phyloP scores from a whole-genome alignment of 768 basidiomycete genomes.

The Podaxis rugospora region DNA sequence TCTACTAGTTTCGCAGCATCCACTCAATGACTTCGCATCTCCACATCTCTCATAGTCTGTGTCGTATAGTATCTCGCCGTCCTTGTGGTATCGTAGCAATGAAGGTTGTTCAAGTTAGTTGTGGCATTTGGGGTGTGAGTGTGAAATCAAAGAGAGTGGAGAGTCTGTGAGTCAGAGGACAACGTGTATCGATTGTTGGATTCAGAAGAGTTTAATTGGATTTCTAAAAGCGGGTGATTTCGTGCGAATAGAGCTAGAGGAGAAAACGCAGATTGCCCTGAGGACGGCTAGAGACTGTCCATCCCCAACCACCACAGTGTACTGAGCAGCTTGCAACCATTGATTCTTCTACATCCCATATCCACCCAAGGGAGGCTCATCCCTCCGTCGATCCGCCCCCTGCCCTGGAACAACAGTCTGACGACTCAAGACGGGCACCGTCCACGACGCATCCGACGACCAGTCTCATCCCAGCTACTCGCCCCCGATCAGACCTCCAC shows the following conservation, averaged over 20 bases:
- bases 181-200: background rate
- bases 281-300: conserved; percentile 2
- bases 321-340: conserved; percentile 36
- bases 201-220: background rate
- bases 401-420: conserved; percentile 36
- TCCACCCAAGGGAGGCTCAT: conserved; percentile 52
- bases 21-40: background rate
- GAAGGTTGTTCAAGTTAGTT: background rate
- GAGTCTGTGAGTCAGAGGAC: background rate
- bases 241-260: conserved; percentile 17
- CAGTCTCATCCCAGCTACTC: conserved; percentile 62
- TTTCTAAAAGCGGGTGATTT: conserved; percentile 17
- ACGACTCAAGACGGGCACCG: conserved; percentile 8
- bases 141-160: too few species aligned
- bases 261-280: conserved; percentile 13
- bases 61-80: background rate
- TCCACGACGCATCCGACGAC: conserved; percentile 18
- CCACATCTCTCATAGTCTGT: background rate
- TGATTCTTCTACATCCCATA: conserved; percentile 61
- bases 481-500: conserved; percentile 60
- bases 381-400: conserved; percentile 35
- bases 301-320: conserved; percentile 15
- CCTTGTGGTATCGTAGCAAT: background rate
- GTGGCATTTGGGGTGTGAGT: too few species aligned
- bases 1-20: background rate